Percentiles rank a stretch among this genome's conserved stretches.
Conservation (phyloP, 352 stramenopile genomes). For the Phytophthora aleatoria region DNA sequence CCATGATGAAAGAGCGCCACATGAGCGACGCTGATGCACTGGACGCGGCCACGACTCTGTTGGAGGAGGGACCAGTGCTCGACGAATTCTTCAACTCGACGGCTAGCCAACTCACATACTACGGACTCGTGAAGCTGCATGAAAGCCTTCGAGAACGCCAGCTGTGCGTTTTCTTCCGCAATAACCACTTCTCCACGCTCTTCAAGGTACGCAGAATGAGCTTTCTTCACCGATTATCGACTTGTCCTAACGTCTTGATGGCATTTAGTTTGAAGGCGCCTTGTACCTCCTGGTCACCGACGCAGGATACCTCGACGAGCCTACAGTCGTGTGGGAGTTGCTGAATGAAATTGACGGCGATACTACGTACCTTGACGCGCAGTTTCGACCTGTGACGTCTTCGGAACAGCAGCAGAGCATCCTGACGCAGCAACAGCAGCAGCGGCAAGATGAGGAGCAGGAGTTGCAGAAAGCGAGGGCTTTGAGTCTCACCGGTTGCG, state of each 20-base stretch:
- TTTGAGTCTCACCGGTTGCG: constrained; percentile 17
- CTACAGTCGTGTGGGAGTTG: constrained; percentile 94
- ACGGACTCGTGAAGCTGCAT: constrained; percentile 93
- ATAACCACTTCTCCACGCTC: constrained; percentile 98
- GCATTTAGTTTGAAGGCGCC: constrained; percentile 80
- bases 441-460: constrained; percentile 32
- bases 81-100: constrained; percentile 92
- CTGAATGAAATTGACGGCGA: constrained; percentile 92
- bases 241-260: not conserved
- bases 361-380: constrained; percentile 73
- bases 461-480: constrained; percentile 24
- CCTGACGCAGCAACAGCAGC: constrained; percentile 60
- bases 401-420: constrained; percentile 75
- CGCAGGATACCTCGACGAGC: constrained; percentile 94
- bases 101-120: constrained; percentile 95
- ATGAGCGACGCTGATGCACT: constrained; percentile 72
- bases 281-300: constrained; percentile 98
- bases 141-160: constrained; percentile 90
- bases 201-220: constrained; percentile 82
- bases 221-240: not conserved
- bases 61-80: constrained; percentile 82
- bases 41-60: constrained; percentile 56
- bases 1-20: constrained; percentile 79
- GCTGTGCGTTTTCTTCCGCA: constrained; percentile 97
- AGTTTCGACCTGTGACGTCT: constrained; percentile 69